Evolutionary conservation across 2,329 filamentous ascomycete genomes (phyloP).

Genomic region (Penicillium sp.): DNA sequence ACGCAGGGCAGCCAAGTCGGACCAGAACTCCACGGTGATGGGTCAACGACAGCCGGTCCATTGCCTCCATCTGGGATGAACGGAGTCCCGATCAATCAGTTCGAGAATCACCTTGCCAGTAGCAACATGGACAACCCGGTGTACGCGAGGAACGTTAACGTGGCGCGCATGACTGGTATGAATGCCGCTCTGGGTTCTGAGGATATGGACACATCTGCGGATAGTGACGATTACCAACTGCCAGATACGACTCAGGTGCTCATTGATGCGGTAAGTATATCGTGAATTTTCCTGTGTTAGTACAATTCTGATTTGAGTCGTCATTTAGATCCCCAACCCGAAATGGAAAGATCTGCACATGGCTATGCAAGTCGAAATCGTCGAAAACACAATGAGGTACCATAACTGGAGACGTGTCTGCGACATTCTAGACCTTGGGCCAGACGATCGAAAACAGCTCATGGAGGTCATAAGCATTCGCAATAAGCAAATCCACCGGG

Average conservation of each 20-base stretch:
- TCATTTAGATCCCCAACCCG: conserved; percentile 13
- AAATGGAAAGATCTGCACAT: conserved; percentile 33
- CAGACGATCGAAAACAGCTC: conserved; percentile 21
- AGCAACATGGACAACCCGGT: conserved; percentile 27
- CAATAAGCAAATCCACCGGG: conserved; percentile 26
- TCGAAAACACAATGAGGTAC: conserved; percentile 28
- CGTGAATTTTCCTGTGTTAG: neutral
- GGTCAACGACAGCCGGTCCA: neutral
- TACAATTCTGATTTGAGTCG: neutral
- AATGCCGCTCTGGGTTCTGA: neutral
- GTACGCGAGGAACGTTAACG: conserved; percentile 28
- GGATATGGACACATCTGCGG: conserved; percentile 10
- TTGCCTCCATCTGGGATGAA: neutral
- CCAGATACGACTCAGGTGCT: conserved; percentile 8
- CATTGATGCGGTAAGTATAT: conserved; percentile 7
- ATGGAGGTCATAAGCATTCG: conserved; percentile 14
- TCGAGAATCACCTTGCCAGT: conserved; percentile 25
- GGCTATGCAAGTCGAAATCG: conserved; percentile 35
- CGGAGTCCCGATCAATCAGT: neutral
- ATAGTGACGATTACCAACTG: conserved; percentile 19
- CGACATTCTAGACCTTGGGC: conserved; percentile 24
- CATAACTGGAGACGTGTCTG: conserved; percentile 21
- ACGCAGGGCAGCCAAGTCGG: neutral
- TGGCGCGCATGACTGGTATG: conserved; percentile 10
- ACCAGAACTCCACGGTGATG: neutral